These are phyloP conservation scores for Penicillium salamii DNA, from an alignment of 495 filamentous ascomycete species.

Conservation along the genomic window DNA sequence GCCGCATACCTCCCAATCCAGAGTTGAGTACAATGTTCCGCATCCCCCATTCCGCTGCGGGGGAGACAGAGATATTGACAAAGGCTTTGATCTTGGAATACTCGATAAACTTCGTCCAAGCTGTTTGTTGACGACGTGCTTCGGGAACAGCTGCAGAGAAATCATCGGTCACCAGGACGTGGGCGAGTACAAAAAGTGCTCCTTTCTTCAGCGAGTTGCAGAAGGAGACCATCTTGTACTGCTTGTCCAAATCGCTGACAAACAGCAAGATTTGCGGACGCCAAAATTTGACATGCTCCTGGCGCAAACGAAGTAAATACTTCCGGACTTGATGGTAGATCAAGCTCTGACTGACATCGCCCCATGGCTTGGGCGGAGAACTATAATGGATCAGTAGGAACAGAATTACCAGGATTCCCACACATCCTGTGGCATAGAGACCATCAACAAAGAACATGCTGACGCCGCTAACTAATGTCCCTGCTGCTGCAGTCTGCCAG, in stretches of 20 bases:
- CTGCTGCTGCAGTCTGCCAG: conserved; percentile 75
- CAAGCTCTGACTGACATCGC: conserved; percentile 82
- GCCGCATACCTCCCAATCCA: conserved; percentile 85
- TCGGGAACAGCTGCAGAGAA: conserved; percentile 76
- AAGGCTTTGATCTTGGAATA: conserved; percentile 88
- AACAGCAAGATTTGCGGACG: conserved; percentile 81
- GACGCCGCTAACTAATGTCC: conserved; percentile 67
- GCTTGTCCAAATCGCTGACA: conserved; percentile 74
- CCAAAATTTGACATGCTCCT: conserved; percentile 93
- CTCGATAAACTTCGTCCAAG: conserved; percentile 84
- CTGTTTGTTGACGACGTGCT: conserved; percentile 72
- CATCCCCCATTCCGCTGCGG: conserved; percentile 80
- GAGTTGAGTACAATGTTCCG: conserved; percentile 78
- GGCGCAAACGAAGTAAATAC: conserved; percentile 75
- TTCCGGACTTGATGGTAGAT: conserved; percentile 93
- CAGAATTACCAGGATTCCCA: conserved; percentile 67
- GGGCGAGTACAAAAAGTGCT: conserved; percentile 77
- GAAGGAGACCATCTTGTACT: conserved; percentile 82
- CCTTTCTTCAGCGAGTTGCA: conserved; percentile 92
- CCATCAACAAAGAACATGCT: conserved; percentile 92
- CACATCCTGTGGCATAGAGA: conserved; percentile 72
- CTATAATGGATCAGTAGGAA: conserved; percentile 85
- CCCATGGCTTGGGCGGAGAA: conserved; percentile 83
- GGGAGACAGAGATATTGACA: conserved; percentile 79
- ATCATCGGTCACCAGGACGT: conserved; percentile 82